Evolutionary conservation across 2,329 filamentous ascomycete genomes (phyloP).

Genomic region (Alternaria arbusti): DNA sequence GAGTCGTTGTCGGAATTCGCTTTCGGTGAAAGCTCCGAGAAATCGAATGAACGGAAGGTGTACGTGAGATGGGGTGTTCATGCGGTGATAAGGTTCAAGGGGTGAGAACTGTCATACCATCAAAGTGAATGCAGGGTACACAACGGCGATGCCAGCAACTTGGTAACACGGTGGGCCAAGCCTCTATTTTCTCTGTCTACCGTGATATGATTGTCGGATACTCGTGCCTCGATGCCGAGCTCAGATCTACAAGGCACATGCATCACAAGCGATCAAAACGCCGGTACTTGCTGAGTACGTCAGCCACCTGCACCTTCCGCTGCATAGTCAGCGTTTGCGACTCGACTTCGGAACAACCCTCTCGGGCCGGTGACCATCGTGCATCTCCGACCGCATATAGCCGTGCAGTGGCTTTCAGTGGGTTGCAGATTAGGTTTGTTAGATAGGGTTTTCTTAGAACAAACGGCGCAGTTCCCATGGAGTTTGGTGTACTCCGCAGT

Average conservation of each 20-base stretch:
- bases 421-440: not conserved
- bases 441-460: not conserved
- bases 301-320: not conserved
- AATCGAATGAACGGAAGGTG: not conserved
- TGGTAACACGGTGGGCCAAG: not conserved
- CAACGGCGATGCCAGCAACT: not conserved
- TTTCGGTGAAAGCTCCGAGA: not conserved
- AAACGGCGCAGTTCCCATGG: not conserved
- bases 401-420: not conserved
- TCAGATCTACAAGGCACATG: not conserved
- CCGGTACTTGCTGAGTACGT: not conserved
- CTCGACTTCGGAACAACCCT: not conserved
- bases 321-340: not conserved
- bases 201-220: not conserved
- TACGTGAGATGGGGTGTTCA: not conserved
- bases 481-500: not conserved
- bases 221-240: not conserved
- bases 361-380: not conserved
- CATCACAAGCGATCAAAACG: not conserved
- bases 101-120: not conserved
- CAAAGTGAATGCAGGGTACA: not conserved
- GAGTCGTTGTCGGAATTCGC: not conserved
- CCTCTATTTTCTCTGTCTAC: not conserved
- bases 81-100: not conserved
- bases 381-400: not conserved